Conservation (phyloP, 345 rosid genomes). For the Isatis tinctoria region DNA sequence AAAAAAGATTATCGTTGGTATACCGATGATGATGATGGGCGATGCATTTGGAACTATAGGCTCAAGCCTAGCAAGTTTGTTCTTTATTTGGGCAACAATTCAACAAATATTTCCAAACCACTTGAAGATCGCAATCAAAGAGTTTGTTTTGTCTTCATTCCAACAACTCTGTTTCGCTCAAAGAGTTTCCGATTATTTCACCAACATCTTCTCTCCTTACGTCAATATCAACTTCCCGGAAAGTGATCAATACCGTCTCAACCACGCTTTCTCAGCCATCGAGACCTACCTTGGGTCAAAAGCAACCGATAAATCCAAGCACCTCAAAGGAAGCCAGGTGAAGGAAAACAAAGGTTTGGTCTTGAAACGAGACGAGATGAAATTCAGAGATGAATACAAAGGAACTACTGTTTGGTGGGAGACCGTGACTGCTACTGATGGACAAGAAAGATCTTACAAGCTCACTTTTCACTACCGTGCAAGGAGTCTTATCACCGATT, state of each 20-base stretch:
- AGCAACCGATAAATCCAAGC: conserved; percentile 41
- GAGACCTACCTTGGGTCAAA: conserved; percentile 47
- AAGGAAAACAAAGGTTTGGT: conserved; percentile 30
- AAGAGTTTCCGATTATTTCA: conserved; percentile 27
- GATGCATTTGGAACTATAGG: conserved; percentile 21
- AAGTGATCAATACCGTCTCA: conserved; percentile 39
- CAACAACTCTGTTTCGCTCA: conserved; percentile 30
- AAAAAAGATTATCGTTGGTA: not conserved
- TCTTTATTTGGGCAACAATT: conserved; percentile 49
- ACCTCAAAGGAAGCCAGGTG: conserved; percentile 43
- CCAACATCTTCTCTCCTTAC: conserved; percentile 39
- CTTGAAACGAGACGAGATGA: conserved; percentile 16
- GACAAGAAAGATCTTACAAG: conserved; percentile 34
- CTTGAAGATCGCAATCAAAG: conserved; percentile 27
- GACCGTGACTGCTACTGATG: conserved; percentile 31
- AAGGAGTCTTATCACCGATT: conserved; percentile 32
- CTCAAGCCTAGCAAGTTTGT: conserved; percentile 32
- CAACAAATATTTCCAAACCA: conserved; percentile 48
- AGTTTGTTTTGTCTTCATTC: conserved; percentile 19
- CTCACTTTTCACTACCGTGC: conserved; percentile 43
- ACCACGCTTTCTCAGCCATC: conserved; percentile 46
- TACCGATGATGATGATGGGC: conserved; percentile 21
- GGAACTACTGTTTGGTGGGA: conserved; percentile 53
- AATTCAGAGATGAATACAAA: conserved; percentile 33
- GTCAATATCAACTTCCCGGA: conserved; percentile 51